Base-by-base conservation (phyloP, 2,329 filamentous ascomycete genomes). In the Helicocarpus griseus region DNA sequence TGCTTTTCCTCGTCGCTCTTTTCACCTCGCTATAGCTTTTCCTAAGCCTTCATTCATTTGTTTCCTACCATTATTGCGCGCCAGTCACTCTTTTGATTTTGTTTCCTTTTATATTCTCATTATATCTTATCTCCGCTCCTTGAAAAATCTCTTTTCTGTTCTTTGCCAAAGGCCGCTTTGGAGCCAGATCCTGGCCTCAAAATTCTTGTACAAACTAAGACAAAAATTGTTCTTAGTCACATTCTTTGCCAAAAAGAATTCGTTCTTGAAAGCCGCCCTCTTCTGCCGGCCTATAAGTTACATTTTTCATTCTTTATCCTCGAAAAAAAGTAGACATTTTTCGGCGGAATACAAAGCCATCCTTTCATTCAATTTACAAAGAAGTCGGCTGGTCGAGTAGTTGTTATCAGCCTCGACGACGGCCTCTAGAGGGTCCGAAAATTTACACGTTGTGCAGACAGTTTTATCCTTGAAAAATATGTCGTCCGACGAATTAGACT, bases 31-130 rank as follows among this genome's bases (percentile, higher is more conserved):
- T n/a, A 19, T 45, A 19, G 29, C 22, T 22, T 36, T 26, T 46
- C 33, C n/a, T n/a, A 11, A 13, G 13, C 29, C 3, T 8, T 22
- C 24, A 22, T 41, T 38, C 4, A 33, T 46, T 46, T 22, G 8
- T 46, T 38, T 47, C 21, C 29, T 22, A 24, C 40, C 5, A 36
- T 50, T 5, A 35, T 26, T 38, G 29, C 13, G 13, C 47, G 39
- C n/a, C 35, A 45, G 31, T 46, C 49, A 45, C 49, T 51, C 41
- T 21, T 51, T 46, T 46, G 29, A 31, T 45, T 51, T 26, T 35
- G 13, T 46, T 46, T 51, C 26, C 21, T 29, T 19, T 11, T 39
- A 40, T 51, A 38, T 35, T 33, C 41, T 35, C 31, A 13, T 29
- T 29, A 40, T 40, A 29, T 9, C 19, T 40, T 28, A 31, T 19